Evolutionary conservation across 176 grass and related monocot genomes (phyloP).

Genomic region (Carex cristatella): DNA sequence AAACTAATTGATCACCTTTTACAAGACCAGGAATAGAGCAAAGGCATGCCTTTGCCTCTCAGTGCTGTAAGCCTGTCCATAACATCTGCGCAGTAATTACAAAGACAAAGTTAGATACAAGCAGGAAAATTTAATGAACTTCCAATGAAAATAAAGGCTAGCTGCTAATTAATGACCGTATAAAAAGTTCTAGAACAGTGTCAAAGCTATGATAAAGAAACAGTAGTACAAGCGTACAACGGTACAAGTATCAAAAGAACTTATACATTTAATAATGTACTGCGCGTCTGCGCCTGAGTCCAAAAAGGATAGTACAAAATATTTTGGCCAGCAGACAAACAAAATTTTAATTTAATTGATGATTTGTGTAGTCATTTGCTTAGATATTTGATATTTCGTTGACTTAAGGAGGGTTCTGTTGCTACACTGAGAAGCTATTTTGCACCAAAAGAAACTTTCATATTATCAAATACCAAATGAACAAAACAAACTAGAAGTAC

Average conservation of each 20-base stretch:
- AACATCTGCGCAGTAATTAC: constrained; percentile 47
- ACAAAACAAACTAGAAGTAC: background rate
- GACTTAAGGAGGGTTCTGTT: background rate
- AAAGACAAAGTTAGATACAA: background rate
- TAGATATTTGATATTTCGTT: background rate
- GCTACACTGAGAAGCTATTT: background rate
- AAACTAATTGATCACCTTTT: constrained; percentile 44
- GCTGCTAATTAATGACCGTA: background rate
- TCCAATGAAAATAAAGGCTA: background rate
- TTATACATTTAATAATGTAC: constrained; percentile 6
- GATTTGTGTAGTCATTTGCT: background rate
- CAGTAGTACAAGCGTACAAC: background rate
- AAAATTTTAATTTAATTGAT: background rate
- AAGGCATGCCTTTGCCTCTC: constrained; percentile 84
- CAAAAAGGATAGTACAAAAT: background rate
- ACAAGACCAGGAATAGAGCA: constrained; percentile 97
- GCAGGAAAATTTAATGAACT: constrained; percentile 2
- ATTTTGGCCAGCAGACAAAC: background rate
- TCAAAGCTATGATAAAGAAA: background rate
- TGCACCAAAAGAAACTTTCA: background rate
- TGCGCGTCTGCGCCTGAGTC: background rate
- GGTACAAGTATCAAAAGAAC: background rate
- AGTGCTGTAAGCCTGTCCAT: constrained; percentile 69
- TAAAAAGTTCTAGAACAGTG: background rate
- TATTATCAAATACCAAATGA: background rate